Evolutionary conservation across 2,329 filamentous ascomycete genomes (phyloP).

Genomic region (Cladophialophora yegresii): DNA sequence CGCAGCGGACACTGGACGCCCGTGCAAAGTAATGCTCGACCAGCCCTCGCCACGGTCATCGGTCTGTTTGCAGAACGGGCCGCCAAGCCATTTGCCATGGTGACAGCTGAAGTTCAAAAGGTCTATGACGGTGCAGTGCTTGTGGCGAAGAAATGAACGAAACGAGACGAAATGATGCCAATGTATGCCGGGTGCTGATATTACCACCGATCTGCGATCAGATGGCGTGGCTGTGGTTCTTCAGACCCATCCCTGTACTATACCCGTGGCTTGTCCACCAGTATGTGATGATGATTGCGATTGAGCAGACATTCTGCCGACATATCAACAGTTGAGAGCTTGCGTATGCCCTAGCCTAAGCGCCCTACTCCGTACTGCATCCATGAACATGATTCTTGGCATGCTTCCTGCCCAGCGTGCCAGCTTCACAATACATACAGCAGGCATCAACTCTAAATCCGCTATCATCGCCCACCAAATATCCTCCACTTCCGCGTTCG

Average conservation of each 20-base stretch:
- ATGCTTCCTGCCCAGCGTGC: not conserved
- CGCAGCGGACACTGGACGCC: slow-evolving; percentile 58
- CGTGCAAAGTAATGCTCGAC: slow-evolving; percentile 49
- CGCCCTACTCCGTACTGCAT: not conserved
- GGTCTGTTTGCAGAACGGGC: slow-evolving; percentile 25
- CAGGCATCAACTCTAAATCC: not conserved
- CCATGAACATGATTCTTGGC: not conserved
- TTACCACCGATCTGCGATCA: slow-evolving; percentile 2
- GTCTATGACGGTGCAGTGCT: slow-evolving; percentile 34
- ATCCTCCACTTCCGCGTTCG: not conserved
- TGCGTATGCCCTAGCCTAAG: not conserved
- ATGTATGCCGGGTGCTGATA: not conserved
- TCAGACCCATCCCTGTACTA: not conserved
- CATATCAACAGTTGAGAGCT: not conserved
- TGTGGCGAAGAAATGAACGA: slow-evolving; percentile 34
- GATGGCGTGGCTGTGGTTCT: not conserved
- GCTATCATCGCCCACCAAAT: not conserved
- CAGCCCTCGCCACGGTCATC: slow-evolving; percentile 44
- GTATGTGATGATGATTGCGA: slow-evolving; percentile 1
- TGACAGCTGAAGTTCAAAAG: slow-evolving; percentile 31
- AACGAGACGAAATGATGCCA: slow-evolving; percentile 15
- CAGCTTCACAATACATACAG: not conserved
- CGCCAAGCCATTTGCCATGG: slow-evolving; percentile 25
- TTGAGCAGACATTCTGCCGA: not conserved
- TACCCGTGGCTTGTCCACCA: slow-evolving; percentile 9